phyloP scores from a whole-genome alignment of 2,329 filamentous ascomycete species.

The Fusarium dimerum region DNA sequence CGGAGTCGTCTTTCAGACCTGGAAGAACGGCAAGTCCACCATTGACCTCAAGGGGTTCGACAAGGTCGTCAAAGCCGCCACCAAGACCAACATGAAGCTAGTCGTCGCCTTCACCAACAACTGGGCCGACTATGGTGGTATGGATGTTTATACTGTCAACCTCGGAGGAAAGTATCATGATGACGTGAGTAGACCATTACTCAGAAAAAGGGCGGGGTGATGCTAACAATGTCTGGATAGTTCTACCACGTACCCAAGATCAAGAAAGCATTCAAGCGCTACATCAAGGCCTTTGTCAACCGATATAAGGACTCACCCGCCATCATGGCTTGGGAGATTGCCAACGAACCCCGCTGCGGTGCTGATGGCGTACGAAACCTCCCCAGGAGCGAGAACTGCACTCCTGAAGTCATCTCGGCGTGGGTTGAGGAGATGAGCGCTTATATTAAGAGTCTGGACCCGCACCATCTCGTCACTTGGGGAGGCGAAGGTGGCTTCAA shows the following conservation, averaged over 20 bases:
- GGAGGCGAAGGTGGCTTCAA: constrained; percentile 6
- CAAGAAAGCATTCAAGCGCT: constrained; percentile 22
- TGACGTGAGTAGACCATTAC: constrained; percentile 53
- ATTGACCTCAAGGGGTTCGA: constrained; percentile 65
- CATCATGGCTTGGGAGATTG: constrained; percentile 57
- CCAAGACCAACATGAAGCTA: constrained; percentile 60
- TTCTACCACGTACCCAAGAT: not conserved
- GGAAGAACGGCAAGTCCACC: constrained; percentile 47
- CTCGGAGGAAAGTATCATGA: constrained; percentile 42
- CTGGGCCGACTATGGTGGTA: constrained; percentile 68
- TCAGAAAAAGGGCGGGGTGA: constrained; percentile 8
- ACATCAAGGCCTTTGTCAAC: constrained; percentile 50
- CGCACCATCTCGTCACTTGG: constrained; percentile 50
- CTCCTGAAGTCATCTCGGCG: constrained; percentile 35
- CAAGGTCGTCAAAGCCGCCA: constrained; percentile 60
- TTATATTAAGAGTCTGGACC: constrained; percentile 66
- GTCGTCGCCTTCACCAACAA: constrained; percentile 69
- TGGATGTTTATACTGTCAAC: constrained; percentile 58
- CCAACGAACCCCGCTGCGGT: constrained; percentile 45
- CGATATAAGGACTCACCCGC: constrained; percentile 49
- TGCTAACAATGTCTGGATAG: not conserved
- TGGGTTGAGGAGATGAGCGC: constrained; percentile 55
- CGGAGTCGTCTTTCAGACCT: constrained; percentile 48
- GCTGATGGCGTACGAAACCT: not conserved
- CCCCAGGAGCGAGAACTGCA: constrained; percentile 3